Evolutionary conservation across 2,329 filamentous ascomycete species (phyloP), one percentile per base, ranked within the genome.

Genomic region (Pseudogymnoascus sp.): DNA sequence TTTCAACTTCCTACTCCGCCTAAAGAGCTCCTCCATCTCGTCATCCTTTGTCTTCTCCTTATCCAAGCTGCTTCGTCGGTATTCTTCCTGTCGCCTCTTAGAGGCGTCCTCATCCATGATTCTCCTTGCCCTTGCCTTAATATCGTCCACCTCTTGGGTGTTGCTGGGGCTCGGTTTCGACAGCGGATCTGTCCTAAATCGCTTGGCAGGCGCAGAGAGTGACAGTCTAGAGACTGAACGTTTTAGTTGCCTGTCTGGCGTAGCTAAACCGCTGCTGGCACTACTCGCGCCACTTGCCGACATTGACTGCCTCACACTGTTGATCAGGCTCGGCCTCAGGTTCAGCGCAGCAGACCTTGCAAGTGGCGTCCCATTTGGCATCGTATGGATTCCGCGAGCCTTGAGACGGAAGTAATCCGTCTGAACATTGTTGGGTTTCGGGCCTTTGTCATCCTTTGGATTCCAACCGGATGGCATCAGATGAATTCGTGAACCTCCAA

Each of bases 391-490:
- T 2, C 71, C 71, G 43, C 71, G 66, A 9, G 71, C 71, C 64
- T 73, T 72, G 12, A 73, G 62, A 18, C 71, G 67, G 59, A 72
- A 73, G 60, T 73, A 73, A 61, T 73, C 71, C 3, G 70, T 72
- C 37, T 70, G 64, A 5, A 72, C 70, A 4, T 71, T 71, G 60
- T 68, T 73, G 6, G 66, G 47, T 57, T 69, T 58, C 22, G 57
- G 37, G 32, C 37, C 47, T 20, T 54, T 54, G 47, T 54, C 28
- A 28, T 54, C 47, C 28, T 54, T 54, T 54, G 47, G 47, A 32
- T 54, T 54, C 47, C 47, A 54, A 18, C 47, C 47, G 11, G 47
- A 34, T 54, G 47, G 47, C 47, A 54, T 54, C 11, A 54, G 28
- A 32, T 54, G 47, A 34, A 54, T 32, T 4, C 47, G 47, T 12